phyloP scores from a whole-genome alignment of 176 grass and related monocot genomes.

The Oropetium thomaeum region DNA sequence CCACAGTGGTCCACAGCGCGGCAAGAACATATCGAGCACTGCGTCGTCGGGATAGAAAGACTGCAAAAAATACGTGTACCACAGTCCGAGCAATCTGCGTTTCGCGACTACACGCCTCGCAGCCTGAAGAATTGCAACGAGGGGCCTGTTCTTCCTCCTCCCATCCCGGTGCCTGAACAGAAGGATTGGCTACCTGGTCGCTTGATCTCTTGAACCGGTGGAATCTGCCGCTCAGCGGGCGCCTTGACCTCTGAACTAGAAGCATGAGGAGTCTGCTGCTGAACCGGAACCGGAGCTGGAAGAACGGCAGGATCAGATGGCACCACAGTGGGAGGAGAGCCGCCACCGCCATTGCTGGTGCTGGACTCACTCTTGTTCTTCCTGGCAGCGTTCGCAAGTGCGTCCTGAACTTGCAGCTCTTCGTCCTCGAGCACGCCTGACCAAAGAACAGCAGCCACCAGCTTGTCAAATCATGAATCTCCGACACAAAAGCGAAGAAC shows the following conservation, averaged over 20 bases:
- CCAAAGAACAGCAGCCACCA: not conserved
- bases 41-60: slow-evolving; percentile 27
- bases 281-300: slow-evolving; percentile 1
- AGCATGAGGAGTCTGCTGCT: slow-evolving; percentile 13
- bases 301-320: slow-evolving; percentile 24
- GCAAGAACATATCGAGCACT: slow-evolving; percentile 20
- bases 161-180: no score
- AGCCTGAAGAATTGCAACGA: not conserved
- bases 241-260: not conserved
- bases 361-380: not conserved
- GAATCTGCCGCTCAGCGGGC: slow-evolving; percentile 15
- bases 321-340: not conserved
- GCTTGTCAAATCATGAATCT: slow-evolving; percentile 7
- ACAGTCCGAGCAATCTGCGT: slow-evolving; percentile 2
- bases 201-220: slow-evolving; percentile 14
- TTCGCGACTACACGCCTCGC: not conserved
- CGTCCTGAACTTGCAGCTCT: slow-evolving; percentile 30
- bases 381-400: not conserved
- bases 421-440: slow-evolving; percentile 37
- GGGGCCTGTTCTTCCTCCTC: not conserved
- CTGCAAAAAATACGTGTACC: not conserved
- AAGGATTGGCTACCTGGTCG: slow-evolving; percentile 31
- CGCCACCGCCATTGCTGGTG: slow-evolving; percentile 16
- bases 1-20: slow-evolving; percentile 14
- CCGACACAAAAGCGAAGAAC: not conserved